These are phyloP conservation scores for Pythium brachiatum DNA, from an alignment of 352 stramenopile genomes.

Conservation along the genomic window DNA sequence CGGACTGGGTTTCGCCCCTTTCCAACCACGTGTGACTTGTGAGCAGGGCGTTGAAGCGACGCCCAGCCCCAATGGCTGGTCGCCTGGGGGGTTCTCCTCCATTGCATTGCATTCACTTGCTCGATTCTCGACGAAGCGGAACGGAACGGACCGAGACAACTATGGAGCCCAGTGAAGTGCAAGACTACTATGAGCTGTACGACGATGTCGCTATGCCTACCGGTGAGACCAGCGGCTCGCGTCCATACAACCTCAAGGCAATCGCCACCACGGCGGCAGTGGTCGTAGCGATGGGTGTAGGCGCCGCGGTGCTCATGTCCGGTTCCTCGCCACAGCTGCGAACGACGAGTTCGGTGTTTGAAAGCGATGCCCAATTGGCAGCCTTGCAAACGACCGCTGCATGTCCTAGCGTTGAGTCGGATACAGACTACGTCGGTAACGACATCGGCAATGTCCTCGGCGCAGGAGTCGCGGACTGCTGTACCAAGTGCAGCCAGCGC, in stretches of 20 bases:
- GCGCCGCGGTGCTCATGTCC: background rate
- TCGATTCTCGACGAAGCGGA: background rate
- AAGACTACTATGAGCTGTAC: constrained; percentile 2
- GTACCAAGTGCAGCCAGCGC: constrained; percentile 12
- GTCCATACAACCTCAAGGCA: background rate
- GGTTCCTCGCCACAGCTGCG: background rate
- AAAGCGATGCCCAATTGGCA: background rate
- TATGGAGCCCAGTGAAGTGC: background rate
- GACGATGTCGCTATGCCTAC: background rate
- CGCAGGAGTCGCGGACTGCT: constrained; percentile 16
- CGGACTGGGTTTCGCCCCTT: too few relatives aligned
- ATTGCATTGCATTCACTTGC: background rate
- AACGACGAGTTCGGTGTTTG: background rate
- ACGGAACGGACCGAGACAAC: background rate
- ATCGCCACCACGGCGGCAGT: background rate
- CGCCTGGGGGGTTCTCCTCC: too few relatives aligned
- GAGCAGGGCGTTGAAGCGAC: too few relatives aligned
- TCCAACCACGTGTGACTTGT: too few relatives aligned
- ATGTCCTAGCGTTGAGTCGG: constrained; percentile 4
- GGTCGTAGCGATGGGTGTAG: constrained; percentile 2
- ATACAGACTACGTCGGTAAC: constrained; percentile 11
- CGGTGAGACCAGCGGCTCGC: background rate
- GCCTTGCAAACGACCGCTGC: background rate
- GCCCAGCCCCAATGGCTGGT: too few relatives aligned
- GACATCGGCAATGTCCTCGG: constrained; percentile 20